Evolutionary conservation across 371 early-diverging fungal genomes (phyloP).

Genomic region (Lichtheimia hyalospora): DNA sequence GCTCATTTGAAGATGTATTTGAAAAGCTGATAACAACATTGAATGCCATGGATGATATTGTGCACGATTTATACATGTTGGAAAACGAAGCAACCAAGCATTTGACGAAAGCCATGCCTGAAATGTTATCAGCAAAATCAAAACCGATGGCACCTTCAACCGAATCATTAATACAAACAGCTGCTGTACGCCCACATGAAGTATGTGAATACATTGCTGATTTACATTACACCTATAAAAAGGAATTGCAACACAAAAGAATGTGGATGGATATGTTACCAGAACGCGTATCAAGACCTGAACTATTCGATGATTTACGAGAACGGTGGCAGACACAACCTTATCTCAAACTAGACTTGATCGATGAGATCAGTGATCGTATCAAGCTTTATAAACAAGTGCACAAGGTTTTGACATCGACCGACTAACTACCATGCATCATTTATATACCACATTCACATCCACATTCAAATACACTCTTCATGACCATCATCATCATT

Average conservation of each 20-base stretch:
- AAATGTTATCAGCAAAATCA: neutral
- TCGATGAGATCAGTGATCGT: conserved; percentile 6
- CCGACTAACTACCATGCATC: neutral
- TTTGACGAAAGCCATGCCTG: neutral
- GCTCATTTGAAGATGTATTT: conserved; percentile 3
- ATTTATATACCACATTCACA: too few relatives aligned
- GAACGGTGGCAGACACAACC: conserved; percentile 3
- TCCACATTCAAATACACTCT: too few relatives aligned
- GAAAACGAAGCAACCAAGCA: conserved; percentile 3
- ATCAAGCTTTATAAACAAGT: conserved; percentile 10
- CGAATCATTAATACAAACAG: conserved; percentile 11
- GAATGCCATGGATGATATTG: neutral
- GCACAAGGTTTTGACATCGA: conserved; percentile 7
- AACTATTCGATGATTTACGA: conserved; percentile 1
- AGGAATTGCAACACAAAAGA: conserved; percentile 6
- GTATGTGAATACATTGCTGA: conserved; percentile 1
- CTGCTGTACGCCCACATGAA: conserved; percentile 11
- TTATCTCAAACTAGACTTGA: neutral
- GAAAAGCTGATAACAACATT: neutral
- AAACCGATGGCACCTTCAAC: conserved; percentile 2
- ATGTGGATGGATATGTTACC: conserved; percentile 7
- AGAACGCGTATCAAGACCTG: neutral
- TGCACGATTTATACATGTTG: conserved; percentile 6
- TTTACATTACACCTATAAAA: conserved; percentile 2
- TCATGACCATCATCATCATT: too few relatives aligned